Evolutionary conservation across 2,329 filamentous ascomycete genomes (phyloP).

Genomic region (Hypocreales sp.): DNA sequence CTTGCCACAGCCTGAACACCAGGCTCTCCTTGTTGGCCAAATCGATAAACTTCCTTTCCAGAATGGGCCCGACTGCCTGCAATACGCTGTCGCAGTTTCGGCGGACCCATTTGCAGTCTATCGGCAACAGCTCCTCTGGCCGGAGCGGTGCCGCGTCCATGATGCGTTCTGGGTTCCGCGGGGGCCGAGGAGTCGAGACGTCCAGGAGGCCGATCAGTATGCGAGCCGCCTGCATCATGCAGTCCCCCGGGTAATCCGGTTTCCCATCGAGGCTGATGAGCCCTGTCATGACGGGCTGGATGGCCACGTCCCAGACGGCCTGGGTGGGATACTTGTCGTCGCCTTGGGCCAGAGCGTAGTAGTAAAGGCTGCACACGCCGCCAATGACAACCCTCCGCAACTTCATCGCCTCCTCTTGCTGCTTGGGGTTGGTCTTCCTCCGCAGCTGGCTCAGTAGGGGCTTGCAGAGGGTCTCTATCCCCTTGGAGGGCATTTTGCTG

Average conservation of each 20-base stretch:
- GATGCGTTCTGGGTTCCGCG: constrained; percentile 65
- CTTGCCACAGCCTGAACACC: constrained; percentile 39
- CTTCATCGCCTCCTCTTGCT: constrained; percentile 31
- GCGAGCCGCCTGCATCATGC: constrained; percentile 41
- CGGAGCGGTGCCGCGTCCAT: constrained; percentile 41
- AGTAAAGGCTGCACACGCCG: constrained; percentile 66
- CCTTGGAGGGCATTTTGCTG: constrained; percentile 31
- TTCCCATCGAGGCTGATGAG: constrained; percentile 28
- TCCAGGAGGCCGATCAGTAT: constrained; percentile 62
- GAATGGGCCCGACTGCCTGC: constrained; percentile 38
- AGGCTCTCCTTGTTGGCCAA: constrained; percentile 44
- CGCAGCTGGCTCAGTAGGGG: constrained; percentile 56
- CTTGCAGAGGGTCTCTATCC: constrained; percentile 35
- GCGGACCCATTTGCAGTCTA: constrained; percentile 80
- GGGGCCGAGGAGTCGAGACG: constrained; percentile 34
- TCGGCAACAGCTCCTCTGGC: constrained; percentile 62
- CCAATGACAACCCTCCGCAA: constrained; percentile 44
- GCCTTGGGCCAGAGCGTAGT: constrained; percentile 66
- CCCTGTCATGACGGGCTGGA: constrained; percentile 46
- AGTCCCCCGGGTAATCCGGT: constrained; percentile 28
- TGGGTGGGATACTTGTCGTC: constrained; percentile 52
- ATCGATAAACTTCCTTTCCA: constrained; percentile 46
- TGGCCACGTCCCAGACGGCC: constrained; percentile 61
- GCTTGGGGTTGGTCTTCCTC: constrained; percentile 42
- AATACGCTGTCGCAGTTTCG: constrained; percentile 54